Conservation (phyloP, 441 rosid species). For the Viola pubescens region DNA sequence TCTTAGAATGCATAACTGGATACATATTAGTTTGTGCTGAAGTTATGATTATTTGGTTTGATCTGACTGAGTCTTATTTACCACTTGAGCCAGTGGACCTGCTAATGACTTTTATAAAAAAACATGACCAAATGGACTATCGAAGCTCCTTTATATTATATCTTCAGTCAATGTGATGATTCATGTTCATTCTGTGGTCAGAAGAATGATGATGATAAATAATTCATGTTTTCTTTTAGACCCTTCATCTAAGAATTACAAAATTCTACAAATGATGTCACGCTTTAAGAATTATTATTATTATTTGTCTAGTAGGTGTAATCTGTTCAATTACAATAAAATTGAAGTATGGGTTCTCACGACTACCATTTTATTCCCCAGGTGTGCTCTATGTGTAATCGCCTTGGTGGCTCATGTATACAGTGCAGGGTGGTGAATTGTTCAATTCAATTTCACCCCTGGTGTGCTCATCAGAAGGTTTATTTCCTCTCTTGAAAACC, state of each 20-base stretch:
- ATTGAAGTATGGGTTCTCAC: too few relatives aligned
- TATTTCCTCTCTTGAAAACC: constrained; percentile 1
- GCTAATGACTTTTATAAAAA: not conserved
- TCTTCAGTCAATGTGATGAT: too few relatives aligned
- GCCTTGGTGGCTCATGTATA: constrained; percentile 46
- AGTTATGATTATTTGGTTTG: not conserved
- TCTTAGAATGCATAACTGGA: not conserved
- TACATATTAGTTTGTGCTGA: not conserved
- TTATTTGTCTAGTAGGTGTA: too few relatives aligned
- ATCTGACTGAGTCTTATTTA: not conserved
- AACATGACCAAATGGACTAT: not conserved
- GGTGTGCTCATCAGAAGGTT: constrained; percentile 57
- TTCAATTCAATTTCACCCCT: constrained; percentile 40
- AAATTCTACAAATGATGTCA: too few relatives aligned
- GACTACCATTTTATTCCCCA: constrained; percentile 6
- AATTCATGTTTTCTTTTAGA: too few relatives aligned
- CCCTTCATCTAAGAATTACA: too few relatives aligned
- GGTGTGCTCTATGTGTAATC: constrained; percentile 43
- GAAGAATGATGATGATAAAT: too few relatives aligned
- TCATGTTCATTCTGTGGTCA: too few relatives aligned
- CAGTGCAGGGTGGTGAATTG: constrained; percentile 41
- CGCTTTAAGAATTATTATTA: too few relatives aligned
- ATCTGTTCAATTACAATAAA: too few relatives aligned
- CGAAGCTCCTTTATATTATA: too few relatives aligned
- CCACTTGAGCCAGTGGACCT: not conserved